A percentile compares a stretch with the other conserved stretches of the same genome.
phyloP scores from a whole-genome alignment of 2,329 filamentous ascomycete genomes.

The Ilyonectria destructans region DNA sequence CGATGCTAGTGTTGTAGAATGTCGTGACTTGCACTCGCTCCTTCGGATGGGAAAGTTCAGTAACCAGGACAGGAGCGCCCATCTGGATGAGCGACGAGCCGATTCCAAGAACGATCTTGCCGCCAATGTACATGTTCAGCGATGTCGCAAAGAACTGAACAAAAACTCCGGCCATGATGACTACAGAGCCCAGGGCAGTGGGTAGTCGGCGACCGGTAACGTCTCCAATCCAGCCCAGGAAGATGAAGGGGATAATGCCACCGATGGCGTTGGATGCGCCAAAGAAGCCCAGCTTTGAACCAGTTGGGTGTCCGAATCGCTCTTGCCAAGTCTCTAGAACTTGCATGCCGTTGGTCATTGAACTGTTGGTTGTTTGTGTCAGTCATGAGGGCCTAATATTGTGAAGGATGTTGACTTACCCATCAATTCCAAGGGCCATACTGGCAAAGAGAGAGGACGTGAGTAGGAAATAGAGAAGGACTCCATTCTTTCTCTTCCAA shows the following conservation, averaged over 20 bases:
- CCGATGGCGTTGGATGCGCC: slow-evolving; percentile 59
- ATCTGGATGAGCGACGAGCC: slow-evolving; percentile 59
- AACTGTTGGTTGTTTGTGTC: slow-evolving; percentile 7
- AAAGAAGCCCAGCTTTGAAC: slow-evolving; percentile 58
- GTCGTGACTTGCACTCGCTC: slow-evolving; percentile 48
- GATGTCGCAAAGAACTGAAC: slow-evolving; percentile 56
- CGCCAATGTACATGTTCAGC: slow-evolving; percentile 57
- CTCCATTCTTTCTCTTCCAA: slow-evolving; percentile 59
- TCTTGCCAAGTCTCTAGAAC: slow-evolving; percentile 57
- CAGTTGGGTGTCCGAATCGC: slow-evolving; percentile 56
- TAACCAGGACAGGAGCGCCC: slow-evolving; percentile 61
- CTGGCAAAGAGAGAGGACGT: slow-evolving; percentile 61
- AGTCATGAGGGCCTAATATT: neutral
- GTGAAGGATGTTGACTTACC: slow-evolving; percentile 40
- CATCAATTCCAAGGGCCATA: slow-evolving; percentile 60
- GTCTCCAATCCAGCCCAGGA: slow-evolving; percentile 57
- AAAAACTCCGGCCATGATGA: slow-evolving; percentile 57
- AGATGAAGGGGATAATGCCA: slow-evolving; percentile 57
- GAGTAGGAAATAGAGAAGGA: slow-evolving; percentile 60
- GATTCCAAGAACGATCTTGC: slow-evolving; percentile 57
- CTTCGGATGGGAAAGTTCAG: slow-evolving; percentile 60
- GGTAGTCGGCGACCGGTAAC: slow-evolving; percentile 54
- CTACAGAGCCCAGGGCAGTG: slow-evolving; percentile 56
- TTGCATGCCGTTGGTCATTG: slow-evolving; percentile 60
- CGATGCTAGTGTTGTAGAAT: slow-evolving; percentile 43